These are phyloP conservation scores for Excoecaria cochinchinensis DNA, from an alignment of 345 rosid species.

Conservation along the genomic window DNA sequence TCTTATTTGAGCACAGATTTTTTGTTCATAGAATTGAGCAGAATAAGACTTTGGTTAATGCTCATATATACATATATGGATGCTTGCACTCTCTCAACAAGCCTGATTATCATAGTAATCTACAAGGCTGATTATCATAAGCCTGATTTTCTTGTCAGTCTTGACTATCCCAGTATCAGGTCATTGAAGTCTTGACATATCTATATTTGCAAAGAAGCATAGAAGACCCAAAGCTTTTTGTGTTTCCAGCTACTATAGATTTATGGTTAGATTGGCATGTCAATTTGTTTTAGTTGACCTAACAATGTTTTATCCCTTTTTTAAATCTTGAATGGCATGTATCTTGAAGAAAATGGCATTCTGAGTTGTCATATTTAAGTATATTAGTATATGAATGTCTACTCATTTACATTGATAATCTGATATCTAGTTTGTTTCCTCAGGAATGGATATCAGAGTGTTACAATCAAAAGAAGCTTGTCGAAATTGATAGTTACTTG, in stretches of 20 bases:
- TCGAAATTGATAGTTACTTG: conserved; percentile 73
- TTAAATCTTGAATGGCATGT: background rate
- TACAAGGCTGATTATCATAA: too few species aligned
- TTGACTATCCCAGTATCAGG: background rate
- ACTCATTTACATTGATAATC: background rate
- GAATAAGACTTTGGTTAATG: background rate
- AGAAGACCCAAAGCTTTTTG: background rate
- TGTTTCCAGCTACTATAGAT: background rate
- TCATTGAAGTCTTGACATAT: conserved; percentile 1
- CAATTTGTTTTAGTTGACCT: background rate
- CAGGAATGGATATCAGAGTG: conserved; percentile 89
- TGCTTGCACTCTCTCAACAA: background rate
- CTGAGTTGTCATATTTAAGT: background rate
- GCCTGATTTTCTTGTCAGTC: background rate
- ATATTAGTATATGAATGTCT: background rate
- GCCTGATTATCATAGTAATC: background rate
- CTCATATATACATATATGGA: background rate
- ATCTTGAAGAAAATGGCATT: background rate
- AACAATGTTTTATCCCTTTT: background rate
- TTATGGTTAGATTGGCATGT: background rate
- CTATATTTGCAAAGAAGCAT: background rate
- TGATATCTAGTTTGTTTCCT: conserved; percentile 21
- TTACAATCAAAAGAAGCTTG: conserved; percentile 61
- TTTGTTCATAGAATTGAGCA: background rate
- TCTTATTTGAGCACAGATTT: background rate